phyloP scores from a whole-genome alignment of 1,284 basidiomycete species.

The Pascua sp. region DNA sequence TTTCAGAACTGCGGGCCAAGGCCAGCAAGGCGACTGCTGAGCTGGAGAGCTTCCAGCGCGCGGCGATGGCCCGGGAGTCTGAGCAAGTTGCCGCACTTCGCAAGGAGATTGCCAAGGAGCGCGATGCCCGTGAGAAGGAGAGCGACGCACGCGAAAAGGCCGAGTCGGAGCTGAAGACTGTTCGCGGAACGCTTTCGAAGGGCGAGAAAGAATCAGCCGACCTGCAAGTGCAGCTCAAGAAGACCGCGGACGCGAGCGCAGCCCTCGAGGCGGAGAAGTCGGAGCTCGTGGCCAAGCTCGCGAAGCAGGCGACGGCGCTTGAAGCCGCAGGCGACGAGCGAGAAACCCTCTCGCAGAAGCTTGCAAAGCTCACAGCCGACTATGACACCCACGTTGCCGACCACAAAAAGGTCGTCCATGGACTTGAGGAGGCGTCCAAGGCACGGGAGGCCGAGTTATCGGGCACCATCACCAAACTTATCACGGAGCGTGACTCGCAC shows the following conservation, averaged over 20 bases:
- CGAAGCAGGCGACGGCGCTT: too few relatives aligned
- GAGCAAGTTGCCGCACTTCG: conserved; percentile 25
- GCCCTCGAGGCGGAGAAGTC: too few relatives aligned
- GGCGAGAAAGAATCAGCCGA: too few relatives aligned
- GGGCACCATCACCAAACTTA: neutral
- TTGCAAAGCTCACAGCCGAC: neutral
- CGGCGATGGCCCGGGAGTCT: conserved; percentile 18
- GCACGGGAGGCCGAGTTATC: conserved; percentile 7
- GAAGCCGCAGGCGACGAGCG: neutral
- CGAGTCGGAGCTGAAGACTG: conserved; percentile 5
- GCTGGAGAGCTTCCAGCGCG: conserved; percentile 3
- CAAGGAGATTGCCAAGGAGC: conserved; percentile 18
- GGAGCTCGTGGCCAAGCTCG: too few relatives aligned
- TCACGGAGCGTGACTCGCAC: conserved; percentile 3
- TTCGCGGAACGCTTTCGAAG: too few relatives aligned
- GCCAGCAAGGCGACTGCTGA: conserved; percentile 9
- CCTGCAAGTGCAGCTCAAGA: conserved; percentile 3
- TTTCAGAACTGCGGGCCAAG: conserved; percentile 26
- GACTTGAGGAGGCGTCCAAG: neutral
- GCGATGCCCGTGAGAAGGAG: conserved; percentile 6
- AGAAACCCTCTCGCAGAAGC: neutral
- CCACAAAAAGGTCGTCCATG: too few relatives aligned
- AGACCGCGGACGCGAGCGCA: conserved; percentile 5
- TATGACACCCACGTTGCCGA: too few relatives aligned
- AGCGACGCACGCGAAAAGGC: neutral